A percentile compares a stretch with the other conserved stretches of the same genome.
phyloP scores from a whole-genome alignment of 192 early-diverging fungal species.

The Gigaspora rosea region DNA sequence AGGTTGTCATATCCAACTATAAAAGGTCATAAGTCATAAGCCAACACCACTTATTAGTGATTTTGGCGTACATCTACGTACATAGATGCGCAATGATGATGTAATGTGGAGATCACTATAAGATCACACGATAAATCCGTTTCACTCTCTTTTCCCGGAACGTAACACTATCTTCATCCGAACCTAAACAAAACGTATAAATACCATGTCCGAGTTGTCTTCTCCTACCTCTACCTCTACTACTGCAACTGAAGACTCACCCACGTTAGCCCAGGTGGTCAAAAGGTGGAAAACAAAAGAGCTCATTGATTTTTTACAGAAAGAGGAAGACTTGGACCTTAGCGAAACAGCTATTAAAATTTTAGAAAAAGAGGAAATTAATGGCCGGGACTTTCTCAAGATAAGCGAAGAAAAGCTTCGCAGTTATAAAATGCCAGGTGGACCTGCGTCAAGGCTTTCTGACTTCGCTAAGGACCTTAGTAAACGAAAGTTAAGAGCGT shows the following conservation, averaged over 20 bases:
- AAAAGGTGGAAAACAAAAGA: background rate
- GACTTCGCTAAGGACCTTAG: constrained; percentile 11
- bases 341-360: background rate
- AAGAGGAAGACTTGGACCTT: constrained; percentile 23
- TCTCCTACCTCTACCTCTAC: background rate
- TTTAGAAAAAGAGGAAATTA: background rate
- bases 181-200: background rate
- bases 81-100: too few species aligned
- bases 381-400: constrained; percentile 7
- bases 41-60: too few species aligned
- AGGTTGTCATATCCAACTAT: too few species aligned
- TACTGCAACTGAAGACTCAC: constrained; percentile 7
- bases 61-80: too few species aligned
- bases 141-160: background rate
- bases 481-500: background rate
- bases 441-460: background rate
- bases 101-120: too few species aligned
- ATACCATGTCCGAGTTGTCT: background rate
- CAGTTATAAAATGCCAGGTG: constrained; percentile 19
- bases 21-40: too few species aligned
- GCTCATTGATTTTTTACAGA: constrained; percentile 3
- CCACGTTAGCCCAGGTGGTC: background rate
- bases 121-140: too few species aligned
- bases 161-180: background rate
- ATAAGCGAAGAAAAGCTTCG: constrained; percentile 11